Evolutionary conservation across 176 grass and related monocot species (phyloP), one percentile per base, ranked within the genome.

Genomic region (Coix lacrymajobi): DNA sequence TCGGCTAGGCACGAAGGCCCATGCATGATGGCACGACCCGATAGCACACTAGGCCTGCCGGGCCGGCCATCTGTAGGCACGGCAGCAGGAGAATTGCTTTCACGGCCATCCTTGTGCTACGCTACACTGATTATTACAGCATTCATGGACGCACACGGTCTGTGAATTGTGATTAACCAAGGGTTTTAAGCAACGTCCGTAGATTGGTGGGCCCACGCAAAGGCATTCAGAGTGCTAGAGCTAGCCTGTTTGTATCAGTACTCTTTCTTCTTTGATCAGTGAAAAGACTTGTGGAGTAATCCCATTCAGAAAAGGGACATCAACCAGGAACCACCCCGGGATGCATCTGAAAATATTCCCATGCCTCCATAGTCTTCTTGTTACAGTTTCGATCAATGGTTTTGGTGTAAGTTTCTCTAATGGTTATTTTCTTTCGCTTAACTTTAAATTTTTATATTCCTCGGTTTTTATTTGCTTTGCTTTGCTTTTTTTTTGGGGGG

Each of bases 261-360:
- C 58, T 75, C 36, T 65, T 36, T 25, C 43, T 67, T 33, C n/a
- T 76, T 76, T 84, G 34, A 26, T 31, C 73, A 72, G 66, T 44
- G 25, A 83, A 72, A 83, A 73, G 41, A 38, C 15, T 41, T 26
- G 13, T n/a, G 24, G 34, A 32, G 54, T 51, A 51, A 20, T 33
- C 4, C 4, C 33, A 33, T 13, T 32, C 33, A 40, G 33, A 74
- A 66, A 44, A 24, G 45, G 29, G 28, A 12, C 1, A 11, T 13
- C 10, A 57, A 37, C 16, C 30, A 8, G 12, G 22, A 28, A 65
- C 20, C 56, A 37, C 32, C 39, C 39, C 19, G 20, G 11, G 44
- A 29, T 76, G 73, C 25, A 77, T 69, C 34, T 77, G 73, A 13
- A 37, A 81, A 67, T 41, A 29, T 43, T 54, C 43, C 22, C 7